Conservation (phyloP, 1,284 basidiomycete species). For the Cryptococcus sp. region DNA sequence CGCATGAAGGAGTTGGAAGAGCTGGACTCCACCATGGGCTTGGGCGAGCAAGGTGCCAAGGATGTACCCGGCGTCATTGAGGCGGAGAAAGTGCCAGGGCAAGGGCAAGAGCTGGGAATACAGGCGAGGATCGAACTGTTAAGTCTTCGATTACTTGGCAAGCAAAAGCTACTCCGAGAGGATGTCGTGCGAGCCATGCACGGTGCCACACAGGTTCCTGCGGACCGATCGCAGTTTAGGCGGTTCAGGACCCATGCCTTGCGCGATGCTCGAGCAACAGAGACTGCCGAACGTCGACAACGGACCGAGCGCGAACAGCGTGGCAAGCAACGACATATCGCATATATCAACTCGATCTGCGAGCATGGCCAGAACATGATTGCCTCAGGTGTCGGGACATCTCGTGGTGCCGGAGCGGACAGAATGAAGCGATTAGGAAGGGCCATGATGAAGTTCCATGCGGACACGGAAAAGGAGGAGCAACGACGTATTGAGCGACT, state of each 20-base stretch:
- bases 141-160: constrained; percentile 83
- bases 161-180: constrained; percentile 83
- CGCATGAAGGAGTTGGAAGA: constrained; percentile 85
- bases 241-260: constrained; percentile 83
- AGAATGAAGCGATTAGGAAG: constrained; percentile 54
- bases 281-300: constrained; percentile 88
- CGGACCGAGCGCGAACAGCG: constrained; percentile 87
- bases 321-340: constrained; percentile 94
- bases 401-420: constrained; percentile 49
- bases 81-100: constrained; percentile 61
- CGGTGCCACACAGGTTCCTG: constrained; percentile 85
- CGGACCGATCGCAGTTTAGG: constrained; percentile 90
- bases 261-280: constrained; percentile 86
- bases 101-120: constrained; percentile 60
- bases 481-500: constrained; percentile 82
- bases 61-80: constrained; percentile 56
- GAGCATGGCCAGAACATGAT: constrained; percentile 77
- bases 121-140: constrained; percentile 94
- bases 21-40: constrained; percentile 78
- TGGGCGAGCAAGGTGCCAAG: constrained; percentile 64
- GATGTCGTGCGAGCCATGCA: constrained; percentile 84
- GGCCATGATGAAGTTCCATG: constrained; percentile 56
- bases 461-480: constrained; percentile 59
- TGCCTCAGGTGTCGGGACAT: constrained; percentile 56
- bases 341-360: constrained; percentile 87